Base-by-base conservation (phyloP, 495 filamentous ascomycete species). In the Hamigera avellanea region DNA sequence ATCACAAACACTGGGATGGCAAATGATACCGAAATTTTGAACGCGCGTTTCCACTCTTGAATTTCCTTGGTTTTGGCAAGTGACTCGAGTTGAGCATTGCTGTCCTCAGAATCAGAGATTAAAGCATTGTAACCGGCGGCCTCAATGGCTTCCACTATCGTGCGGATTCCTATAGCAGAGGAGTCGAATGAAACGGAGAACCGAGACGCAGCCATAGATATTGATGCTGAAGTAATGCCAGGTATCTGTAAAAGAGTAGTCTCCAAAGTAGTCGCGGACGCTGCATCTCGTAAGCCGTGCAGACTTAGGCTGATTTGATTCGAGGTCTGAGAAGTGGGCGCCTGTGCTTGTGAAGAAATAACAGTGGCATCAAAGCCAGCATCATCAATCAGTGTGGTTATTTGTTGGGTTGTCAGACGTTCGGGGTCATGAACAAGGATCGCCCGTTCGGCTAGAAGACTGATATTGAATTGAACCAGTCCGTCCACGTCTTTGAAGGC, bases 1-100 rank as follows among this genome's bases (percentile, higher is more conserved):
- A 93, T 85, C 27, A 93, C 46, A 58, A 95, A 86, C 6, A 99
- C 91, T 0, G 91, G 91, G 15, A 96, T 56, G 0, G 91, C 91
- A 50, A 99, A 96, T 0, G 64, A 65, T 0, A 78, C 41, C 0
- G 86, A 91, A 16, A 78, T 66, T 21, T 65, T 64, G 62, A 95
- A 93, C 0, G 86, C 81, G 18, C 64, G 68, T 42, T 69, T 77
- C 91, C 91, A 99, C 54, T 93, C 86, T 34, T 80, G 82, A 41
- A 96, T 93, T 50, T 99, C 91, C 40, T 83, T 88, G 0, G 89
- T 95, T 56, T 99, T 99, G 8, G 93, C 78, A 2, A 99, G 67
- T 1, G 89, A 95, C 53, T 99, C 84, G 1, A 99, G 71, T 53
- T 99, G 91, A 3, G 93, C 89, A 55, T 94, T 94, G 49, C 88